Evolutionary conservation across 2,329 filamentous ascomycete species (phyloP).

Genomic region (Fonsecaea pedrosoi): DNA sequence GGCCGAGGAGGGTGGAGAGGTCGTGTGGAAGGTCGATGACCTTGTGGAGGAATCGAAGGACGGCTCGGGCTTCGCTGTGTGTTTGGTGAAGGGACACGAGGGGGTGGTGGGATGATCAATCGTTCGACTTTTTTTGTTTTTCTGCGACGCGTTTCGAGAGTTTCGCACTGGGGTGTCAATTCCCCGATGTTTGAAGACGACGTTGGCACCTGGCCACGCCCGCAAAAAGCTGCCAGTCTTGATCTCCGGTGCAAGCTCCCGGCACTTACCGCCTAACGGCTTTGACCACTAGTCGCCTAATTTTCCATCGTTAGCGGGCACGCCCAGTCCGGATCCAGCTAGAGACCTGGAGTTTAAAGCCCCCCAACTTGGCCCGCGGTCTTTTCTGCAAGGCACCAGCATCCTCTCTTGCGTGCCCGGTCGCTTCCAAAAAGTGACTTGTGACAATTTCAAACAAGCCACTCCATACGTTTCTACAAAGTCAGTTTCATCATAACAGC

Average conservation of each 20-base stretch:
- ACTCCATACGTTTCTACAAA: slow-evolving; percentile 9
- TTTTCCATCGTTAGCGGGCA: not conserved
- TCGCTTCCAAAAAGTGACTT: not conserved
- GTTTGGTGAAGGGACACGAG: not conserved
- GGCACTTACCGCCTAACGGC: slow-evolving; percentile 12
- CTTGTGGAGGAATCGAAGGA: not conserved
- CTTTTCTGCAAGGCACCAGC: slow-evolving; percentile 4
- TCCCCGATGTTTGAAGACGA: slow-evolving; percentile 10
- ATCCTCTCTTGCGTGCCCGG: not conserved
- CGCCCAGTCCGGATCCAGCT: slow-evolving; percentile 15
- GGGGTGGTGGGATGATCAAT: not conserved
- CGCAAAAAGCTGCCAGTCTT: slow-evolving; percentile 7
- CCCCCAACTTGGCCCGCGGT: not conserved
- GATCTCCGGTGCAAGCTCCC: slow-evolving; percentile 19
- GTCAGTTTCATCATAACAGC: slow-evolving; percentile 11
- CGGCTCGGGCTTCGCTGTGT: not conserved
- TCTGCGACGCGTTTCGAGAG: slow-evolving; percentile 17
- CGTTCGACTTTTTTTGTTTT: not conserved
- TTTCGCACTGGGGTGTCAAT: slow-evolving; percentile 4
- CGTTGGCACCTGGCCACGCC: not conserved
- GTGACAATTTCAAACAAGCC: slow-evolving; percentile 16
- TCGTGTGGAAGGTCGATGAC: not conserved
- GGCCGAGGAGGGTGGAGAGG: slow-evolving; percentile 12
- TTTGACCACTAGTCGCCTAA: slow-evolving; percentile 15
- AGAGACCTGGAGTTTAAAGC: not conserved